These are phyloP conservation scores for Suillus lakei DNA, from an alignment of 768 basidiomycete species.

Conservation along the genomic window DNA sequence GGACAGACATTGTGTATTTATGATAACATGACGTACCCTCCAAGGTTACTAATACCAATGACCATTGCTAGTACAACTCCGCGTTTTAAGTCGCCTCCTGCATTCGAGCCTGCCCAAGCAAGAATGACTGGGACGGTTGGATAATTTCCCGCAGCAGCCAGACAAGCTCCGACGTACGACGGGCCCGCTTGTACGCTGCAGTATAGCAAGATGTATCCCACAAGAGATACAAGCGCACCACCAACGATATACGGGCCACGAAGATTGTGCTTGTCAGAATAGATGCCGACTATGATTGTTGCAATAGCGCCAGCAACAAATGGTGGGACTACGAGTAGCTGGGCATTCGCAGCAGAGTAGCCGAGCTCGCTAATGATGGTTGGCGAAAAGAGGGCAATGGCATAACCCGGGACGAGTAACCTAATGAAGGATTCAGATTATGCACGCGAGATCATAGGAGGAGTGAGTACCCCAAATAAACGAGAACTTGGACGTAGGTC, in stretches of 20 bases:
- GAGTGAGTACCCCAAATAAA: conserved; percentile 45
- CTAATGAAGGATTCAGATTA: conserved; percentile 23
- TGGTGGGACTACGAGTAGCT: conserved; percentile 52
- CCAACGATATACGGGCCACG: conserved; percentile 56
- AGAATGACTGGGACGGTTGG: conserved; percentile 52
- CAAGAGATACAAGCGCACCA: conserved; percentile 45
- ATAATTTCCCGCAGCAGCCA: conserved; percentile 57
- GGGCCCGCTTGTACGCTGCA: conserved; percentile 25
- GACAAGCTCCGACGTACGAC: conserved; percentile 50
- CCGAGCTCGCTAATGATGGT: conserved; percentile 56
- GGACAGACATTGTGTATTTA: conserved; percentile 29
- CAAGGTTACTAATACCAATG: conserved; percentile 58
- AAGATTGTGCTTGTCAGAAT: conserved; percentile 46
- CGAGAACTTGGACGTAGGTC: conserved; percentile 37
- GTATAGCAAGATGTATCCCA: conserved; percentile 59
- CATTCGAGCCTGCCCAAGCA: conserved; percentile 60
- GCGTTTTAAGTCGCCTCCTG: conserved; percentile 60
- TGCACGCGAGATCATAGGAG: conserved; percentile 7
- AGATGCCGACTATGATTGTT: conserved; percentile 46
- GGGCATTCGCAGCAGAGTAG: conserved; percentile 54
- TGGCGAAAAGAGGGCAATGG: conserved; percentile 54
- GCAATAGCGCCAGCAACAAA: conserved; percentile 50
- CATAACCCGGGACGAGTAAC: conserved; percentile 50
- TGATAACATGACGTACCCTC: conserved; percentile 43
- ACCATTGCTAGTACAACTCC: conserved; percentile 58